phyloP scores from a whole-genome alignment of 306 rosid species.

The Astragalus membranaceus region DNA sequence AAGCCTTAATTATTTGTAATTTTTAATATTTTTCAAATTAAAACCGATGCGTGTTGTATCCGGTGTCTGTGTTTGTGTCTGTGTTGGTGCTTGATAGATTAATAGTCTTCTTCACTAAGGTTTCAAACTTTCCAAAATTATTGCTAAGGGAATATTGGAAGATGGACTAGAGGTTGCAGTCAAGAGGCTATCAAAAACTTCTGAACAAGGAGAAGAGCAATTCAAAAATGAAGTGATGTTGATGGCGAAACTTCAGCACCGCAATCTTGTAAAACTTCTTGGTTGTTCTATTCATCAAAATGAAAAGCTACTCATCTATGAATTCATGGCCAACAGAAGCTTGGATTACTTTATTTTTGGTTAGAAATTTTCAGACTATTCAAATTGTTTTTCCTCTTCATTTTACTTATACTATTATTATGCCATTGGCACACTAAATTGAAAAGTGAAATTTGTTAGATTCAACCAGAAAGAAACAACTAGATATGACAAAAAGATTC shows the following conservation, averaged over 20 bases:
- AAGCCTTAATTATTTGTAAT: too few relatives aligned
- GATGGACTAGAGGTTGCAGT: not conserved
- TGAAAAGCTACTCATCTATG: conserved; percentile 2
- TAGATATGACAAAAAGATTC: not conserved
- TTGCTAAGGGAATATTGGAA: not conserved
- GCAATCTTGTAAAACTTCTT: conserved; percentile 18
- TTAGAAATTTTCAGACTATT: not conserved
- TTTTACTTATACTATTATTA: too few relatives aligned
- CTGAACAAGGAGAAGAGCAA: not conserved
- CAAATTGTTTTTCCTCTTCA: not conserved
- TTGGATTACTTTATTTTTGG: conserved; percentile 16
- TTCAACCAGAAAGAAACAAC: not conserved
- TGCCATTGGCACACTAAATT: not conserved
- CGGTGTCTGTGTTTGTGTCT: too few relatives aligned
- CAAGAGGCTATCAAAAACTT: not conserved
- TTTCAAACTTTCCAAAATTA: not conserved
- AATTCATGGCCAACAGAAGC: conserved; percentile 16
- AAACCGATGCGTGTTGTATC: too few relatives aligned
- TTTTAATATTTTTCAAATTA: too few relatives aligned
- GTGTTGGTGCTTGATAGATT: too few relatives aligned
- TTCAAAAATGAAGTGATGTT: conserved; percentile 17
- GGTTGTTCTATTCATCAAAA: conserved; percentile 5
- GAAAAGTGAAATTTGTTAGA: not conserved
- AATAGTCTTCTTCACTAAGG: not conserved
- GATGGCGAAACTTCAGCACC: conserved; percentile 19